These are phyloP conservation scores for Pythium chondricola DNA, from an alignment of 352 stramenopile species.

Conservation along the genomic window DNA sequence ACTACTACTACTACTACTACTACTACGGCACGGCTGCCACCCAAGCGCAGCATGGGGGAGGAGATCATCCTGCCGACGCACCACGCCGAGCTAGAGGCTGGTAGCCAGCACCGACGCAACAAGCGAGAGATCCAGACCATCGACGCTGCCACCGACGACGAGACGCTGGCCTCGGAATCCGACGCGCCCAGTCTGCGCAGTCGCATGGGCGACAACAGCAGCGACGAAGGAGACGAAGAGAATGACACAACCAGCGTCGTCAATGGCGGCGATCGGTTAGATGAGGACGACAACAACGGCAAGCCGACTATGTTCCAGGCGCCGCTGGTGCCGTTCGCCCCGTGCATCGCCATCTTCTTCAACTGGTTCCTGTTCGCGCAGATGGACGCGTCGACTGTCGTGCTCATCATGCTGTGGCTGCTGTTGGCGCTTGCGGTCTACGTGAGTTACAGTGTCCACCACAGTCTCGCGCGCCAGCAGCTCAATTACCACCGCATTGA, in stretches of 20 bases:
- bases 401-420: constrained; percentile 65
- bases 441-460: constrained; percentile 61
- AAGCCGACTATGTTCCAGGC: constrained; percentile 46
- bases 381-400: constrained; percentile 58
- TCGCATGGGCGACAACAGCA: constrained; percentile 7
- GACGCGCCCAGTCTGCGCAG: constrained; percentile 6
- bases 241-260: neutral
- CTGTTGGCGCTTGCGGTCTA: constrained; percentile 61
- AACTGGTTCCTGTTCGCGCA: constrained; percentile 87
- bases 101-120: constrained; percentile 5
- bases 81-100: constrained; percentile 10
- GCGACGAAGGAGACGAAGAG: constrained; percentile 3
- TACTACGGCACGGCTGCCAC: neutral
- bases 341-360: constrained; percentile 82
- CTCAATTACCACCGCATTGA: constrained; percentile 60
- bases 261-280: constrained; percentile 1
- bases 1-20: neutral
- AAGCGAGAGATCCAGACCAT: constrained; percentile 5
- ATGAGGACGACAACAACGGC: constrained; percentile 27
- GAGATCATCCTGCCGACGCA: neutral
- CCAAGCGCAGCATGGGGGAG: constrained; percentile 2
- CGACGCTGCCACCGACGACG: constrained; percentile 7
- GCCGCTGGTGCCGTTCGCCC: constrained; percentile 67
- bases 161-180: constrained; percentile 15
- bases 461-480: constrained; percentile 68